These are phyloP conservation scores for Pyrenula massariospora DNA, from an alignment of 495 filamentous ascomycete genomes.

Conservation along the genomic window DNA sequence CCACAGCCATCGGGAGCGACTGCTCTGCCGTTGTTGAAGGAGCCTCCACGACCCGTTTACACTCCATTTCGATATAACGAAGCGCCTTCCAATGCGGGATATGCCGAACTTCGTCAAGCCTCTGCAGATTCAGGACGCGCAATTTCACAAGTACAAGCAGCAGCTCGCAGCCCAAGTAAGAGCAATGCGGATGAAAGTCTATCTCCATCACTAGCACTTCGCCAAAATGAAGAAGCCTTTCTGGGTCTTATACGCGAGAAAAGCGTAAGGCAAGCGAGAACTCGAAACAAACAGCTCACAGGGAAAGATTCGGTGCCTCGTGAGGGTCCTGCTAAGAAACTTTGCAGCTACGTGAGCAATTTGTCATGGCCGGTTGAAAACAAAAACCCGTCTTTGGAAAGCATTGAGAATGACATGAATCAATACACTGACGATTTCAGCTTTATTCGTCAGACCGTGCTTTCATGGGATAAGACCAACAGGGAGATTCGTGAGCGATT, in stretches of 20 bases:
- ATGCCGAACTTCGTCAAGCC: conserved; percentile 31
- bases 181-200: conserved; percentile 6
- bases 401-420: conserved; percentile 19
- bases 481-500: conserved; percentile 27
- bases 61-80: conserved; percentile 35
- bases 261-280: conserved; percentile 24
- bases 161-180: conserved; percentile 6
- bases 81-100: conserved; percentile 34
- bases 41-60: conserved; percentile 34
- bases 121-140: conserved; percentile 30
- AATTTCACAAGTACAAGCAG: conserved; percentile 23
- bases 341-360: background rate
- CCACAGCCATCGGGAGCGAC: conserved; percentile 7
- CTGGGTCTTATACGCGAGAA: conserved; percentile 34
- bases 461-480: conserved; percentile 33
- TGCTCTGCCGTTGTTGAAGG: conserved; percentile 21
- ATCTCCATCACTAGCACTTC: conserved; percentile 8
- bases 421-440: conserved; percentile 33
- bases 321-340: background rate
- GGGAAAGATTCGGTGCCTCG: background rate
- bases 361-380: conserved; percentile 15
- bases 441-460: conserved; percentile 32
- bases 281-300: background rate
- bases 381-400: conserved; percentile 22
- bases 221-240: conserved; percentile 29